Base-by-base conservation (phyloP, 2,329 filamentous ascomycete genomes). In the Stylonectria norvegica region DNA sequence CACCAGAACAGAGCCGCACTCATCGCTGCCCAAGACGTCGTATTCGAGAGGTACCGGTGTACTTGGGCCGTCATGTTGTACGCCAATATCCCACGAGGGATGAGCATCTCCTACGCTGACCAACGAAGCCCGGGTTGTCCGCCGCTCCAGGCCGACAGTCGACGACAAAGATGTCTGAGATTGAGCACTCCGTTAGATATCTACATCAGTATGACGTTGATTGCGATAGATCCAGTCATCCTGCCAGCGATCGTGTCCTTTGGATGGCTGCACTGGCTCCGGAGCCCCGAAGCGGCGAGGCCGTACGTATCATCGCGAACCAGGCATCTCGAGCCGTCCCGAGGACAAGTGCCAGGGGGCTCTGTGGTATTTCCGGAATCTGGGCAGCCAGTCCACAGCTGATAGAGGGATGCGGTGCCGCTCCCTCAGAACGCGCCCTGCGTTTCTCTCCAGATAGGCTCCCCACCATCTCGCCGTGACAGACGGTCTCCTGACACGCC, bases 1-100 rank as follows among this genome's bases (percentile, higher is more conserved):
- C 4, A 27, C 15, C 16, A 27, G 11, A 14, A 20, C 42, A 55
- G 53, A 56, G 53, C 53, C 52, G 25, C 52, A 49, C 17, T 22
- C 44, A 38, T 57, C 38, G 50, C 43, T 55, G 55, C 56, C 58
- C 52, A 54, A 59, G 32, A 20, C 18, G 23, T 32, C 39, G 34
- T 38, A 25, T 33, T 34, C 38, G 15, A 27, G 7, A 27, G 33
- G 43, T 33, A 23, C 40, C 49, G 38, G 43, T 45, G 34, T 49
- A 44, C 34, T 58, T 49, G 46, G 50, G 53, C 53, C 34, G 42
- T 43, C 42, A 55, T 50, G 42, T 40, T 40, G 48, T 50, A 47
- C 42, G 34, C 42, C 36, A 45, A 31, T 41, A 16, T 14, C 22
- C 19, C 10, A 25, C 22, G 25, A 38, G 20, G 29, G 30, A 17